A percentile compares a stretch with the other conserved stretches of the same genome.
phyloP scores from a whole-genome alignment of 192 early-diverging fungal genomes.

The Helicostylum pulchrum region DNA sequence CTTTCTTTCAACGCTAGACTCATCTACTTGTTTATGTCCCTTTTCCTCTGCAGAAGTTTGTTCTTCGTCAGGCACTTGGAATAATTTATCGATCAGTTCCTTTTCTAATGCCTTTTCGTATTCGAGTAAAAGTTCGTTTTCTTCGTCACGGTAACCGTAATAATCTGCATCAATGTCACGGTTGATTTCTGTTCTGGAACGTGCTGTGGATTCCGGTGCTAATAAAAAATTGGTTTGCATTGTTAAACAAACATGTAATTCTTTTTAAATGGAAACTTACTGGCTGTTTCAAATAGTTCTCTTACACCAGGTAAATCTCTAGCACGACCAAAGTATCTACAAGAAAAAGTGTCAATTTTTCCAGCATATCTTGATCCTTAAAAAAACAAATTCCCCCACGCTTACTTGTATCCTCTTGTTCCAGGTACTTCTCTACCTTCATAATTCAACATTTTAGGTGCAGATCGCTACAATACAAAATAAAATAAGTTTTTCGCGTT shows the following conservation, averaged over 20 bases:
- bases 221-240: no score
- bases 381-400: not conserved
- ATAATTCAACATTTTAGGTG: conserved; percentile 74
- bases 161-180: conserved; percentile 88
- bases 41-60: conserved; percentile 3
- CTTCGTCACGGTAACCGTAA: conserved; percentile 92
- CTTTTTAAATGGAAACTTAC: no score
- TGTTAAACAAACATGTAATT: no score
- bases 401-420: conserved; percentile 84
- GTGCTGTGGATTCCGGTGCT: conserved; percentile 45
- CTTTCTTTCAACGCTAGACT: conserved; percentile 32
- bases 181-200: conserved; percentile 68
- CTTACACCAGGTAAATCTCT: conserved; percentile 90
- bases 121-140: conserved; percentile 76
- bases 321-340: conserved; percentile 90
- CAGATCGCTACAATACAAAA: conserved; percentile 53
- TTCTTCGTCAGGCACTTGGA: conserved; percentile 15
- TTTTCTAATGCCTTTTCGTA: conserved; percentile 70
- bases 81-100: conserved; percentile 24
- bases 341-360: not conserved
- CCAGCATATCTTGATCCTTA: not conserved
- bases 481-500: not conserved
- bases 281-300: conserved; percentile 82
- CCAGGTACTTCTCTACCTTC: conserved; percentile 91
- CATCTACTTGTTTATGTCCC: conserved; percentile 1